phyloP scores from a whole-genome alignment of 1,284 basidiomycete species.

The Rhodotorula sp. region DNA sequence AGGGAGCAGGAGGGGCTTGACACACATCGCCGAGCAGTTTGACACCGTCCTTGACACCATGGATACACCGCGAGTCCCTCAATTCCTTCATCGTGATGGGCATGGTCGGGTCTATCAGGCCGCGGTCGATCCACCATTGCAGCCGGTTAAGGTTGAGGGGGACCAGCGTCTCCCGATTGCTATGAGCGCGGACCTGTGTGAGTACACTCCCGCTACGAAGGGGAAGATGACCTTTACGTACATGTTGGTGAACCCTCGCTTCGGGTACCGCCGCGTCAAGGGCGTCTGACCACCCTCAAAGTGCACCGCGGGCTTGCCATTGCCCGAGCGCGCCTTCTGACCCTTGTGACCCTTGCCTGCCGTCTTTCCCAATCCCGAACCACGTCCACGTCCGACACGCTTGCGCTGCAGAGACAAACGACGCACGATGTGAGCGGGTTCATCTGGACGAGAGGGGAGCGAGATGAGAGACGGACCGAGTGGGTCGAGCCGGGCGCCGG shows the following conservation, averaged over 20 bases:
- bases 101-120: conserved; percentile 70
- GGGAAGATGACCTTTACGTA: conserved; percentile 53
- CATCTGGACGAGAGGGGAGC: background rate
- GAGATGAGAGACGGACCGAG: conserved; percentile 22
- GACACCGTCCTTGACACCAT: conserved; percentile 82
- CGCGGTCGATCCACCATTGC: conserved; percentile 86
- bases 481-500: conserved; percentile 35
- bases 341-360: conserved; percentile 94
- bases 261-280: conserved; percentile 85
- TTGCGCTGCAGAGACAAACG: conserved; percentile 61
- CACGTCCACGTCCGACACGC: conserved; percentile 89
- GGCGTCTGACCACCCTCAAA: conserved; percentile 98
- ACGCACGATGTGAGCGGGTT: background rate
- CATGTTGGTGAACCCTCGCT: conserved; percentile 91
- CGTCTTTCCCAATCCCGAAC: conserved; percentile 85
- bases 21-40: conserved; percentile 83
- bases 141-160: conserved; percentile 81
- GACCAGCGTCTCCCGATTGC: conserved; percentile 27
- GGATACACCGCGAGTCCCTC: conserved; percentile 79
- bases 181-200: background rate
- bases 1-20: conserved; percentile 30
- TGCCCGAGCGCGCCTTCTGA: conserved; percentile 87
- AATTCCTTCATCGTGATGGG: conserved; percentile 88
- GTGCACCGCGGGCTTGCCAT: conserved; percentile 68
- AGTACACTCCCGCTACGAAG: background rate